phyloP scores from a whole-genome alignment of 495 filamentous ascomycete genomes.

The Aspergillus saccharolyticus region DNA sequence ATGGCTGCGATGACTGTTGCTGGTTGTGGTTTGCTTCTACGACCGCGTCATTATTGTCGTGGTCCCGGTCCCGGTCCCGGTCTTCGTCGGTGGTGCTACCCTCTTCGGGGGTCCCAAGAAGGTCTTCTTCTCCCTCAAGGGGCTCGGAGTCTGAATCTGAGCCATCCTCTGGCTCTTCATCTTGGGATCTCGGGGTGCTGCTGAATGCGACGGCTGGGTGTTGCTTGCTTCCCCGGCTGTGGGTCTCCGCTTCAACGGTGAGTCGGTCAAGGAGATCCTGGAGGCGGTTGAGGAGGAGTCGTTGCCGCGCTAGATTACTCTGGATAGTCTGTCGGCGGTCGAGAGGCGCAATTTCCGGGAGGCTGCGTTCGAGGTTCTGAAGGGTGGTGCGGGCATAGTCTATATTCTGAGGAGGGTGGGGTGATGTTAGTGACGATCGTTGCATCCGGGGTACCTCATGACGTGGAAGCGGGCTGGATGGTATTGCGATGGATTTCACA shows the following conservation, averaged over 20 bases:
- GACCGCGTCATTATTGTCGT: not conserved
- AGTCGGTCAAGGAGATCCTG: conserved; percentile 54
- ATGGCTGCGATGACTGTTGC: no score
- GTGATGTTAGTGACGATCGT: conserved; percentile 2
- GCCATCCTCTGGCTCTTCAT: conserved; percentile 28
- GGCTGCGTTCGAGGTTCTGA: conserved; percentile 69
- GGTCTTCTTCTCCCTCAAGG: conserved; percentile 34
- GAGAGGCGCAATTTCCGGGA: conserved; percentile 57
- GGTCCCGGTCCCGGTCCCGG: not conserved
- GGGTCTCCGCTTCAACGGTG: conserved; percentile 20
- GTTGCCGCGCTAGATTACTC: conserved; percentile 58
- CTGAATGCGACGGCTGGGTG: conserved; percentile 5
- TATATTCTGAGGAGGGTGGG: conserved; percentile 54
- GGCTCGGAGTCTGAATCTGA: conserved; percentile 30
- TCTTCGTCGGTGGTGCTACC: conserved; percentile 14
- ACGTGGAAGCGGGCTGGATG: not conserved
- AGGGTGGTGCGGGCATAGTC: conserved; percentile 75
- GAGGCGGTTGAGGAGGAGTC: conserved; percentile 59
- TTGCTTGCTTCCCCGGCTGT: not conserved
- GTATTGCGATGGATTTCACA: no score
- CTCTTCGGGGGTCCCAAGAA: conserved; percentile 28
- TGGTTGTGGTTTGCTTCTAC: not conserved
- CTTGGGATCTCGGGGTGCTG: conserved; percentile 11
- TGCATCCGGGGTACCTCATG: no score
- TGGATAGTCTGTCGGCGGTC: conserved; percentile 63